Percentiles rank a stretch among this genome's conserved stretches.
Evolutionary conservation across 192 early-diverging fungal genomes (phyloP).

Genomic region (Entomortierella parvispora): DNA sequence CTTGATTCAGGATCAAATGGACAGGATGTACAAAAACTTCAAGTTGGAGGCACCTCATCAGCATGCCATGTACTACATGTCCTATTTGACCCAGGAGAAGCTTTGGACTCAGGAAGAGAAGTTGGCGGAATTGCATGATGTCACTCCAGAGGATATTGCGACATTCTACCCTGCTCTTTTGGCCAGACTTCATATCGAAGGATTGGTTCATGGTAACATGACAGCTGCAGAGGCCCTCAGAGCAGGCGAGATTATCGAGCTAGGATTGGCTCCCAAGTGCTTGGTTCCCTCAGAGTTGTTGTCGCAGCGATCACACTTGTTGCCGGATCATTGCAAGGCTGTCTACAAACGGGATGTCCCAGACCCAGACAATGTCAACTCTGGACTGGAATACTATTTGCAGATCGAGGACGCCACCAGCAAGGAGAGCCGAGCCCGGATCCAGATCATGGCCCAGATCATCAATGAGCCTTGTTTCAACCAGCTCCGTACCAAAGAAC

Average conservation of each 20-base stretch:
- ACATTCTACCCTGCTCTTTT: slow-evolving; percentile 81
- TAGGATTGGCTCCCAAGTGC: slow-evolving; percentile 67
- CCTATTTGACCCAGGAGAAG: slow-evolving; percentile 78
- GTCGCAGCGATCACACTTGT: slow-evolving; percentile 61
- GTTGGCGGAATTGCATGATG: slow-evolving; percentile 71
- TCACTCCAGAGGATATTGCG: slow-evolving; percentile 80
- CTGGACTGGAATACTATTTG: slow-evolving; percentile 86
- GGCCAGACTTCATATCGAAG: slow-evolving; percentile 76
- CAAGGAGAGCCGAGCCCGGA: slow-evolving; percentile 67
- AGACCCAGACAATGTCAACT: slow-evolving; percentile 88
- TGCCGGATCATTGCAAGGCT: slow-evolving; percentile 62
- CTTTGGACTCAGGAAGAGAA: slow-evolving; percentile 87
- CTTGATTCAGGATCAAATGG: slow-evolving; percentile 81
- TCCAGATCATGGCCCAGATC: slow-evolving; percentile 84
- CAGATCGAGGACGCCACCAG: slow-evolving; percentile 81
- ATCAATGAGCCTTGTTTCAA: slow-evolving; percentile 92
- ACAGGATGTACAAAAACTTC: slow-evolving; percentile 81
- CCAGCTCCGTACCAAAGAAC: slow-evolving; percentile 92
- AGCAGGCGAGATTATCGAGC: slow-evolving; percentile 67
- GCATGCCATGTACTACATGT: slow-evolving; percentile 81
- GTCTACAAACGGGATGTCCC: slow-evolving; percentile 67
- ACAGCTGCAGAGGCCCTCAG: slow-evolving; percentile 71
- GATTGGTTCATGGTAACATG: slow-evolving; percentile 91
- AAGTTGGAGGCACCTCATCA: slow-evolving; percentile 80
- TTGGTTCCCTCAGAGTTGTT: slow-evolving; percentile 66